These are phyloP conservation scores for Myxozyma mucilagina DNA, from an alignment of 805 yeast genomes.

Conservation along the genomic window DNA sequence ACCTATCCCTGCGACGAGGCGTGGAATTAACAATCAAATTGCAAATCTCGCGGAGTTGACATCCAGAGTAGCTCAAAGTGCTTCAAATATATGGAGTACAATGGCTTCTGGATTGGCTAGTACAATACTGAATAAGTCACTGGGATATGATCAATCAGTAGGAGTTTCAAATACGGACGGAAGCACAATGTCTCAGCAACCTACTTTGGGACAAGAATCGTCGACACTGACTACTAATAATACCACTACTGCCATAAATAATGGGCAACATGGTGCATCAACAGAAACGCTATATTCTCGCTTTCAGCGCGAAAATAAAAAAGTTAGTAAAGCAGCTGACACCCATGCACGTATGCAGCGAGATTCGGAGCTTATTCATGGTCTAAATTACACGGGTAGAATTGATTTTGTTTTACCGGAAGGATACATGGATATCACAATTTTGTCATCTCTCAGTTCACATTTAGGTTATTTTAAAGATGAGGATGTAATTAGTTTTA, in stretches of 20 bases:
- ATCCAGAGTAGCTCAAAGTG: constrained; percentile 34
- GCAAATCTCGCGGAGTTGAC: constrained; percentile 46
- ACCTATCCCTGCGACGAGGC: constrained; percentile 54
- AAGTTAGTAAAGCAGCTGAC: constrained; percentile 20
- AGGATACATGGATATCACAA: constrained; percentile 74
- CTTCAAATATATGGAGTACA: constrained; percentile 27
- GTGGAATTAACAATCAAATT: constrained; percentile 44
- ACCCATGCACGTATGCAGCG: constrained; percentile 19
- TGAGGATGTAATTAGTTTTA: constrained; percentile 75
- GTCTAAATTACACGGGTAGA: constrained; percentile 70
- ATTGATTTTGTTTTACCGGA: constrained; percentile 79
- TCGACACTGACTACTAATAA: not conserved
- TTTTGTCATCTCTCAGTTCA: constrained; percentile 77
- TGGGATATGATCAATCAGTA: constrained; percentile 24
- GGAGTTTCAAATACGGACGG: not conserved
- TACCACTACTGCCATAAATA: not conserved
- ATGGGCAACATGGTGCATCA: not conserved
- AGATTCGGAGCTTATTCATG: constrained; percentile 42
- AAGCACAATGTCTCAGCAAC: not conserved
- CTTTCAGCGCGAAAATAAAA: constrained; percentile 22
- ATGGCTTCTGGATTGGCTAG: constrained; percentile 33
- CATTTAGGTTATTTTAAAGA: constrained; percentile 90
- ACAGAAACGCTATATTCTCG: constrained; percentile 28
- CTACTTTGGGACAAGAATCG: not conserved
- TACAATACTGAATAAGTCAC: constrained; percentile 25